Evolutionary conservation across 2,329 filamentous ascomycete genomes (phyloP).

Genomic region (Colletotrichum caudatum): DNA sequence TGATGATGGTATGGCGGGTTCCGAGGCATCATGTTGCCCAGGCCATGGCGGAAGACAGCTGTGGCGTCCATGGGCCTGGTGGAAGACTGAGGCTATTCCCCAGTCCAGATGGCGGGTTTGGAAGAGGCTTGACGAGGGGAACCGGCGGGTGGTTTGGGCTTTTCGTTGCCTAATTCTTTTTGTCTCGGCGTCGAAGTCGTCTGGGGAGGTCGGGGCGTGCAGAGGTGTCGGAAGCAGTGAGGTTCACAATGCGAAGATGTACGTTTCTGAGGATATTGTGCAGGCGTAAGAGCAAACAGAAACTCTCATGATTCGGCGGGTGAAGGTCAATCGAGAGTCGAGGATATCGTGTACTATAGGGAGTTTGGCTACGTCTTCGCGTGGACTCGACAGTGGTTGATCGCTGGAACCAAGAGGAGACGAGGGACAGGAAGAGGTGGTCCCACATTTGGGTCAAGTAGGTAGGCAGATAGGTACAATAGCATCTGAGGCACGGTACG

Average conservation of each 20-base stretch:
- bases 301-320: conserved; percentile 31
- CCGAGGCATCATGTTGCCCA: conserved; percentile 43
- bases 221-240: neutral
- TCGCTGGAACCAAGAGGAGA: conserved; percentile 23
- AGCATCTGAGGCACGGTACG: neutral
- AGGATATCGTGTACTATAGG: conserved; percentile 32
- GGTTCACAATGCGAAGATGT: conserved; percentile 25
- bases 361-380: conserved; percentile 21
- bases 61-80: conserved; percentile 66
- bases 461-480: neutral
- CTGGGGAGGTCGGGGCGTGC: neutral
- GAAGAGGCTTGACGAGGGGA: neutral
- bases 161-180: neutral
- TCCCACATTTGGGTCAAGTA: conserved; percentile 17
- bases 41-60: conserved; percentile 69
- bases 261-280: conserved; percentile 19
- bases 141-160: neutral
- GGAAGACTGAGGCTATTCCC: conserved; percentile 32
- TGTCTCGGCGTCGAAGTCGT: neutral
- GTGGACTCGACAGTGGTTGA: conserved; percentile 30
- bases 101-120: conserved; percentile 5
- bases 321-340: conserved; percentile 1
- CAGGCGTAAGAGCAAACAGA: conserved; percentile 4
- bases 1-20: conserved; percentile 45
- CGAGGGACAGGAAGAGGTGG: conserved; percentile 20